A percentile compares a stretch with the other conserved stretches of the same genome.
phyloP scores from a whole-genome alignment of 257 asterid genomes.

The Nicotiana benthamiana region DNA sequence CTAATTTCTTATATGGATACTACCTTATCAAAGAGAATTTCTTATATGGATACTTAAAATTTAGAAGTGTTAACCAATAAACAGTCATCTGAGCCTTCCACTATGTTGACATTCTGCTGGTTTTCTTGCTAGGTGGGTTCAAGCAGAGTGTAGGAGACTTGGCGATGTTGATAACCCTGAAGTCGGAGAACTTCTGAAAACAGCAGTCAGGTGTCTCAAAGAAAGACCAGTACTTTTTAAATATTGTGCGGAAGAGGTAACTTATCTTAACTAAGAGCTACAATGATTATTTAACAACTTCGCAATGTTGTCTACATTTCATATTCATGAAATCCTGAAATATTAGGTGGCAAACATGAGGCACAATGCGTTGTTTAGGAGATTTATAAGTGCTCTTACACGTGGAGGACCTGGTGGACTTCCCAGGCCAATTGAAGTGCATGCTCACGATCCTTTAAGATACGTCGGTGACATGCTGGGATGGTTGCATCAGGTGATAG shows the following conservation, averaged over 20 bases:
- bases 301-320: conserved; percentile 5
- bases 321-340: conserved; percentile 7
- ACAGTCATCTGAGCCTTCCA: not conserved
- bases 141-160: conserved; percentile 86
- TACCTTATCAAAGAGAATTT: no score
- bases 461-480: conserved; percentile 99
- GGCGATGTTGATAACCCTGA: conserved; percentile 96
- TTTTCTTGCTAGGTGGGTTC: conserved; percentile 77
- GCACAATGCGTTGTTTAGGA: conserved; percentile 94
- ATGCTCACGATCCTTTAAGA: conserved; percentile 98
- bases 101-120: not conserved
- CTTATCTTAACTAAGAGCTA: conserved; percentile 11
- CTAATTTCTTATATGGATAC: not conserved
- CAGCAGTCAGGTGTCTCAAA: conserved; percentile 87
- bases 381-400: conserved; percentile 97
- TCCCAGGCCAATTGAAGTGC: conserved; percentile 99
- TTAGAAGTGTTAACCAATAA: not conserved
- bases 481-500: conserved; percentile 90
- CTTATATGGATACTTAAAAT: no score
- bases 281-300: conserved; percentile 1
- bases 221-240: conserved; percentile 95
- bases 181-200: conserved; percentile 79
- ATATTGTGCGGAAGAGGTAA: conserved; percentile 98
- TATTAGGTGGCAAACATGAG: conserved; percentile 96
- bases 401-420: conserved; percentile 99